Percentiles rank a stretch among this genome's conserved stretches.
Conservation (phyloP, 495 filamentous ascomycete species). For the Penicillium parvum region DNA sequence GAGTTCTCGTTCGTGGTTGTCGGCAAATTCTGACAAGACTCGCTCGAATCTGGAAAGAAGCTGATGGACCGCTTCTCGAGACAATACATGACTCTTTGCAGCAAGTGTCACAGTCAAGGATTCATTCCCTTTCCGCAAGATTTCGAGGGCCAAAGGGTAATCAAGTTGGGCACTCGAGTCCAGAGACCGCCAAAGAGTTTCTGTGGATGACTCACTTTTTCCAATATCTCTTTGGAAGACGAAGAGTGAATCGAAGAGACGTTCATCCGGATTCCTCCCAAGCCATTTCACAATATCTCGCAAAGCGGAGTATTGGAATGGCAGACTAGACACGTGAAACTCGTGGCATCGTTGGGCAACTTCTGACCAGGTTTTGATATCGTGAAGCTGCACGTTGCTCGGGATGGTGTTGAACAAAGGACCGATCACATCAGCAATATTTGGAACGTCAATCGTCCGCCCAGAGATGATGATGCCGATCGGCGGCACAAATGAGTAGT, state of each 20-base stretch:
- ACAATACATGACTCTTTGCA: slow-evolving; percentile 29
- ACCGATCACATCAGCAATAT: slow-evolving; percentile 66
- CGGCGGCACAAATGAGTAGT: slow-evolving; percentile 28
- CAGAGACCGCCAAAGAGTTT: slow-evolving; percentile 52
- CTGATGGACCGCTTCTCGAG: slow-evolving; percentile 12
- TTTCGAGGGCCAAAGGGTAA: slow-evolving; percentile 74
- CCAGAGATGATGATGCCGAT: slow-evolving; percentile 44
- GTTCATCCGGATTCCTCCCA: slow-evolving; percentile 29
- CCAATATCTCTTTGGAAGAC: slow-evolving; percentile 59
- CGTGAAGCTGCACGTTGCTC: slow-evolving; percentile 49
- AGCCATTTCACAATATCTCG: slow-evolving; percentile 46
- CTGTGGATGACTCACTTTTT: slow-evolving; percentile 11
- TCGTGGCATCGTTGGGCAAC: slow-evolving; percentile 33
- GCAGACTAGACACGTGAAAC: slow-evolving; percentile 38
- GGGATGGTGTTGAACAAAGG: slow-evolving; percentile 91
- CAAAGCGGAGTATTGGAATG: slow-evolving; percentile 43
- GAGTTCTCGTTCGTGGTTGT: slow-evolving; percentile 15
- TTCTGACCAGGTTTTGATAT: slow-evolving; percentile 31
- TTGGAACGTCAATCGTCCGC: slow-evolving; percentile 45
- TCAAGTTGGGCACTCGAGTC: slow-evolving; percentile 52
- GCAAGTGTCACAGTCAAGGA: slow-evolving; percentile 51
- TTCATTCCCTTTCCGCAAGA: slow-evolving; percentile 44
- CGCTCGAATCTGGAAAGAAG: slow-evolving; percentile 25
- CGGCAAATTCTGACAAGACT: slow-evolving; percentile 20
- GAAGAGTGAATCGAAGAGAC: slow-evolving; percentile 43